These are phyloP conservation scores for Yamagishiella unicocca DNA, from an alignment of 139 green algal species.

Conservation along the genomic window DNA sequence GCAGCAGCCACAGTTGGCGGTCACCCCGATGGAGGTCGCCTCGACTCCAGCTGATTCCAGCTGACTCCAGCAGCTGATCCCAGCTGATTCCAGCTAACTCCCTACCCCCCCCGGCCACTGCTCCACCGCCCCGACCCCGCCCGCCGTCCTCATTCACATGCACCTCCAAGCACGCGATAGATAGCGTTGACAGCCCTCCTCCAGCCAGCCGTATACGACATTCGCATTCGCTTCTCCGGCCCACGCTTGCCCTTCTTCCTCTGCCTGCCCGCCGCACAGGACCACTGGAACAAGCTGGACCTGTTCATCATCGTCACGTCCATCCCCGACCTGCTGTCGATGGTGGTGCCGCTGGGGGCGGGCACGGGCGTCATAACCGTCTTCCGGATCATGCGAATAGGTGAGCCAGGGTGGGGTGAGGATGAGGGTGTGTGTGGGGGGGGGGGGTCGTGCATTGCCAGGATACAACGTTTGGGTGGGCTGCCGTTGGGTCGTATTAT, in stretches of 20 bases:
- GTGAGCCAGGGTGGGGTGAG: neutral
- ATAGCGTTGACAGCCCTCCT: no score
- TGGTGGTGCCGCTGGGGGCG: conserved; percentile 34
- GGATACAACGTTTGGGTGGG: neutral
- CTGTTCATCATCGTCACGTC: conserved; percentile 65
- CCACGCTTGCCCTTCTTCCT: neutral
- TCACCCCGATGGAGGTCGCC: no score
- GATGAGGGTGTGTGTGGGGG: neutral
- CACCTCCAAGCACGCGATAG: no score
- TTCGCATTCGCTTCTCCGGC: neutral
- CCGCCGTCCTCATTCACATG: no score
- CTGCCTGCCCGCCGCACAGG: neutral
- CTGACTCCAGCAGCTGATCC: no score
- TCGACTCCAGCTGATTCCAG: no score
- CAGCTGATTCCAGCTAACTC: no score
- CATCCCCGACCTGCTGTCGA: conserved; percentile 52
- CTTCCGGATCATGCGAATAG: conserved; percentile 46
- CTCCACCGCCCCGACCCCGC: no score
- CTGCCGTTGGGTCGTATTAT: neutral
- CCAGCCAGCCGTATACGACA: no score
- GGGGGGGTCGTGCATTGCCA: neutral
- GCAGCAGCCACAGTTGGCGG: no score
- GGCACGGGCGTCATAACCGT: conserved; percentile 36
- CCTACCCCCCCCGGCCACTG: no score
- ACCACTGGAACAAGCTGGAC: conserved; percentile 72